phyloP scores from a whole-genome alignment of 2,329 filamentous ascomycete species.

The Davidsoniella eucalypti region DNA sequence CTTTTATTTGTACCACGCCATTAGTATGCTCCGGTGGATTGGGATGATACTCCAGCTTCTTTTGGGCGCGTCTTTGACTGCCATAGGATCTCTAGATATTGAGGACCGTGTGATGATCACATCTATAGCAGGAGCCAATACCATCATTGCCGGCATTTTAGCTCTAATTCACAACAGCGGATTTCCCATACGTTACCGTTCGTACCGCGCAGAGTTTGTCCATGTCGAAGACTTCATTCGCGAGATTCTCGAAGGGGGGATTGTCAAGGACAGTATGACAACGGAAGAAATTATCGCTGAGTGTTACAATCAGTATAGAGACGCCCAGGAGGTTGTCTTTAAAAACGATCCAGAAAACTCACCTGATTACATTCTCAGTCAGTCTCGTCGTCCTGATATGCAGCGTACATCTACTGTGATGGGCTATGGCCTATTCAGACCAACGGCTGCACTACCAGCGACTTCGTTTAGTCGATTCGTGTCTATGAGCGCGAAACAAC shows the following conservation, averaged over 20 bases:
- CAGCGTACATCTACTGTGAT: too few relatives aligned
- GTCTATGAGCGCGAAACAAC: not conserved
- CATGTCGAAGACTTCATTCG: conserved; percentile 34
- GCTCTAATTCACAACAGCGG: conserved; percentile 38
- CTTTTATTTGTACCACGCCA: conserved; percentile 26
- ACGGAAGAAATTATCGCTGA: conserved; percentile 30
- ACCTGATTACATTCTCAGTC: too few relatives aligned
- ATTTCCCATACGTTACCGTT: conserved; percentile 33
- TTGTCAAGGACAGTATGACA: conserved; percentile 26
- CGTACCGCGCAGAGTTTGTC: conserved; percentile 32
- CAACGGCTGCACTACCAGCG: not conserved
- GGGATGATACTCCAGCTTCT: conserved; percentile 33
- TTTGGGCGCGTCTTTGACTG: conserved; percentile 32
- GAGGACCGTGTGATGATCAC: conserved; percentile 26
- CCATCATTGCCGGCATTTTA: conserved; percentile 31
- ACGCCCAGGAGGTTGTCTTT: conserved; percentile 30
- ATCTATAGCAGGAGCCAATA: conserved; percentile 33
- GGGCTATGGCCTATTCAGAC: too few relatives aligned
- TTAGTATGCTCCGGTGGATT: conserved; percentile 27
- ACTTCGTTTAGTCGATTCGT: not conserved
- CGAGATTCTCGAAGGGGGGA: conserved; percentile 30
- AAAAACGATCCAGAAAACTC: conserved; percentile 26
- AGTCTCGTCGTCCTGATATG: too few relatives aligned
- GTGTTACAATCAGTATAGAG: conserved; percentile 30
- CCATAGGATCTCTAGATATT: conserved; percentile 28